A percentile compares a stretch with the other conserved stretches of the same genome.
These are phyloP conservation scores for Nicotiana attenuata DNA, from an alignment of 257 asterid genomes.

Conservation along the genomic window DNA sequence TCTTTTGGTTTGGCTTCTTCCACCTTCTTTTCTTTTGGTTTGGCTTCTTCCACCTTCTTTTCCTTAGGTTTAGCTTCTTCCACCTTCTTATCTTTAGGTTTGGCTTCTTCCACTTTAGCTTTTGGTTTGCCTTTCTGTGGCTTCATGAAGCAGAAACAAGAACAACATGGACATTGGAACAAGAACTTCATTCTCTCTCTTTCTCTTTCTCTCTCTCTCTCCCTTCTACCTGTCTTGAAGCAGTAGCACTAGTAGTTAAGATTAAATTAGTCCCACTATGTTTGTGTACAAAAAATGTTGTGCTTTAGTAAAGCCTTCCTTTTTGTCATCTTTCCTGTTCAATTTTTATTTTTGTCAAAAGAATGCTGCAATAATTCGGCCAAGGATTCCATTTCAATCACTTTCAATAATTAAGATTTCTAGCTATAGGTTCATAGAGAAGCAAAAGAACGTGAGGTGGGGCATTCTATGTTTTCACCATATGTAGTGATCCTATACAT, in stretches of 20 bases:
- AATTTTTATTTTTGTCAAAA: not conserved
- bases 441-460: constrained; percentile 3
- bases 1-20: constrained; percentile 8
- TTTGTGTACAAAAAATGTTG: not conserved
- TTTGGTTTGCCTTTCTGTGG: constrained; percentile 19
- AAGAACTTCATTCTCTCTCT: constrained; percentile 24
- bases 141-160: constrained; percentile 34
- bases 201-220: not conserved
- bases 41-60: constrained; percentile 1
- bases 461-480: not conserved
- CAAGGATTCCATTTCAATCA: not conserved
- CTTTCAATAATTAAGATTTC: not conserved
- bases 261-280: not conserved
- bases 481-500: not conserved
- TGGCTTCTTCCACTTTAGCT: constrained; percentile 4
- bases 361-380: not conserved
- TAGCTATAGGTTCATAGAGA: not conserved
- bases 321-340: not conserved
- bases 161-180: constrained; percentile 29
- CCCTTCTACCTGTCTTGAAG: not conserved
- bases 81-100: not conserved
- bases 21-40: not conserved
- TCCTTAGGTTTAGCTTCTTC: constrained; percentile 8
- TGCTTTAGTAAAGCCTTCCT: not conserved
- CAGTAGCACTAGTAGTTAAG: not conserved